Percentiles rank a stretch among this genome's conserved stretches.
phyloP scores from a whole-genome alignment of 2,329 filamentous ascomycete species.

The Rutstroemia sp. region DNA sequence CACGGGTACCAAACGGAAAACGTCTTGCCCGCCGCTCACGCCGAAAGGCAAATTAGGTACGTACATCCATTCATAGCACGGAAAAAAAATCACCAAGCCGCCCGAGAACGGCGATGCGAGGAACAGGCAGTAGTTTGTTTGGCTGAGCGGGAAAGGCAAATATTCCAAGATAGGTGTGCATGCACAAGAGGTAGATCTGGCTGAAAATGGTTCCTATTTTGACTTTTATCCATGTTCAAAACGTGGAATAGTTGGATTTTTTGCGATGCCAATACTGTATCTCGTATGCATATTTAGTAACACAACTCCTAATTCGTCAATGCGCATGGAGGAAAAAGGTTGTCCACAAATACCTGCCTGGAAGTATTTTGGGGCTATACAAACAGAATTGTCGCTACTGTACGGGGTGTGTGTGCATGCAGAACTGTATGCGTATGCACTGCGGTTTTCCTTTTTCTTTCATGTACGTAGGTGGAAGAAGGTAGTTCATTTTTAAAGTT shows the following conservation, averaged over 20 bases:
- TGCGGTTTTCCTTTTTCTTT: too few relatives aligned
- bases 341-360: too few relatives aligned
- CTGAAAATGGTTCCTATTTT: neutral
- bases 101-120: neutral
- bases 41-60: too few relatives aligned
- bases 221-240: slow-evolving; percentile 1
- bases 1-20: neutral
- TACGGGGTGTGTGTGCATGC: neutral
- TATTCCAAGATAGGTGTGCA: neutral
- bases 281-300: neutral
- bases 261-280: neutral
- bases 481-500: too few relatives aligned
- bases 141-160: neutral
- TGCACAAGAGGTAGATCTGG: neutral
- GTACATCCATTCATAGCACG: neutral
- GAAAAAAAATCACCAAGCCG: neutral
- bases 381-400: neutral
- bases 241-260: neutral
- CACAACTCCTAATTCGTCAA: neutral
- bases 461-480: too few relatives aligned
- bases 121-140: neutral
- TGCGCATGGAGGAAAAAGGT: neutral
- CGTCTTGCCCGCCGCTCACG: neutral
- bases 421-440: neutral
- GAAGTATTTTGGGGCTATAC: neutral